phyloP scores from a whole-genome alignment of 2,329 filamentous ascomycete genomes.

The Paramyrothecium sp. region DNA sequence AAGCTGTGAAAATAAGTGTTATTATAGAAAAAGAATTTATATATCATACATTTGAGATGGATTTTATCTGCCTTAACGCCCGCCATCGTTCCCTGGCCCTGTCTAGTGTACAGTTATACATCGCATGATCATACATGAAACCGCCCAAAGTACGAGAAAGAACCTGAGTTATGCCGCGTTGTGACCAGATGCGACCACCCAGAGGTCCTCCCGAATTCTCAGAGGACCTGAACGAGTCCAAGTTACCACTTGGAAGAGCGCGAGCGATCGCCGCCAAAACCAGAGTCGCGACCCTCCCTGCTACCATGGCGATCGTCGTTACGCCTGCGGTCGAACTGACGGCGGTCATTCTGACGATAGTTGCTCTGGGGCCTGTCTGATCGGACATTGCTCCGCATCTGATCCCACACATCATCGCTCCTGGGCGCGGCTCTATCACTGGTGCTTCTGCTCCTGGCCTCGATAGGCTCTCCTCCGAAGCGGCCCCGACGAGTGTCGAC shows the following conservation, averaged over 20 bases:
- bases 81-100: neutral
- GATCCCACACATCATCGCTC: neutral
- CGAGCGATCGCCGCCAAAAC: neutral
- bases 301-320: neutral
- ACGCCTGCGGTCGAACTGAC: neutral
- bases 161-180: too few species aligned
- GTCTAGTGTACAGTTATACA: neutral
- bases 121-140: neutral
- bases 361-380: neutral
- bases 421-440: too few species aligned
- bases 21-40: neutral
- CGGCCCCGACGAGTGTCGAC: too few species aligned
- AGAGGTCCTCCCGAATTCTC: too few species aligned
- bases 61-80: neutral
- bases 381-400: neutral
- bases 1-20: neutral
- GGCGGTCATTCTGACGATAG: neutral
- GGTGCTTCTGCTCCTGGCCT: too few species aligned
- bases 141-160: neutral
- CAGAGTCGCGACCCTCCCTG: too few species aligned
- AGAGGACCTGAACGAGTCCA: too few species aligned
- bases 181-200: too few species aligned
- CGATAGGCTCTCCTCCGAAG: too few species aligned
- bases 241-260: too few species aligned
- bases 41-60: slow-evolving; percentile 2